These are phyloP conservation scores for Plasmodium gonderi DNA, from an alignment of 169 alveolate species.

Conservation along the genomic window DNA sequence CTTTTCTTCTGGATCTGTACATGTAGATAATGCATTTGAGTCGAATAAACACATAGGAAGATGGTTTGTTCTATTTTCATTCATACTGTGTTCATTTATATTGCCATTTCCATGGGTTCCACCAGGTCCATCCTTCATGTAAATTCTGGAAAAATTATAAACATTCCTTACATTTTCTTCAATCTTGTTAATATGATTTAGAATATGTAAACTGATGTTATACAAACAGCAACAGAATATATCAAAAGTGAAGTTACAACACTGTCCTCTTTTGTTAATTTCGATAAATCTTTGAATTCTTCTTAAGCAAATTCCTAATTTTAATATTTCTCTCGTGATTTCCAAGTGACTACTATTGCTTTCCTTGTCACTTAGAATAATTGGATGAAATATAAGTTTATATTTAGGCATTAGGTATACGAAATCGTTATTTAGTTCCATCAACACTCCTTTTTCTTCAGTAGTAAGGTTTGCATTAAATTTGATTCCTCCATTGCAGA, in stretches of 20 bases:
- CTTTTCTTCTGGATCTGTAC: constrained; percentile 61
- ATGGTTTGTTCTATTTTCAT: background rate
- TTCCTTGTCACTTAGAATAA: background rate
- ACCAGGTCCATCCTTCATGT: constrained; percentile 9
- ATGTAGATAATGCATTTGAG: constrained; percentile 35
- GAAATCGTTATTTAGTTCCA: constrained; percentile 10
- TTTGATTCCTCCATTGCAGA: background rate
- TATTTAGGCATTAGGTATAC: constrained; percentile 42
- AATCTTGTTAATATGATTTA: constrained; percentile 47
- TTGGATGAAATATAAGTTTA: constrained; percentile 41
- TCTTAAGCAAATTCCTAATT: constrained; percentile 57
- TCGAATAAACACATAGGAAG: constrained; percentile 45
- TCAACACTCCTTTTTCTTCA: background rate
- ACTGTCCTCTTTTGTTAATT: constrained; percentile 61
- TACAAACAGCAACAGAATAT: constrained; percentile 60
- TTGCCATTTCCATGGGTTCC: no score
- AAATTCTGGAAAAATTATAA: constrained; percentile 58
- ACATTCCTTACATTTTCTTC: constrained; percentile 64
- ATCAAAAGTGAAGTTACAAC: constrained; percentile 60
- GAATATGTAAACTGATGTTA: constrained; percentile 49
- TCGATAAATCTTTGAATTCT: constrained; percentile 49
- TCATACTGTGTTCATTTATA: no score
- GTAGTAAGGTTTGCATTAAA: background rate
- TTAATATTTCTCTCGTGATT: constrained; percentile 38
- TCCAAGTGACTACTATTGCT: constrained; percentile 46